A percentile compares a stretch with the other conserved stretches of the same genome.
phyloP scores from a whole-genome alignment of 2,329 filamentous ascomycete genomes.

The Pseudocercospora fuligena region DNA sequence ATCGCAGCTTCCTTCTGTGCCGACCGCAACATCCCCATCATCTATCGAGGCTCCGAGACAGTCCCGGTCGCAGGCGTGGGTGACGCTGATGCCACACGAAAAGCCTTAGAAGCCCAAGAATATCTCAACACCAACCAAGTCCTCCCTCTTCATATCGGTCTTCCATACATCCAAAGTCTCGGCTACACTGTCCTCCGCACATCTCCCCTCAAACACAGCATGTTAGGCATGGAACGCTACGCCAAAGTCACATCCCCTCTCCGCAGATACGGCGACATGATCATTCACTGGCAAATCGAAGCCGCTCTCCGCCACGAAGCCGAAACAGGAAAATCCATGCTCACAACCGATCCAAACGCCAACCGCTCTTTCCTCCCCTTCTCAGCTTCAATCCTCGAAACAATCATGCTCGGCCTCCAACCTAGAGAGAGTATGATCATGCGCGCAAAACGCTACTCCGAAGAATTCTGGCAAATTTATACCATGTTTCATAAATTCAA shows the following conservation, averaged over 20 bases:
- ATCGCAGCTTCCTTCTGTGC: slow-evolving; percentile 58
- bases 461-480: slow-evolving; percentile 56
- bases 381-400: slow-evolving; percentile 51
- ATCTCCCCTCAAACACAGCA: slow-evolving; percentile 54
- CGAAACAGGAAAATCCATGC: slow-evolving; percentile 48
- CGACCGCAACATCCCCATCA: slow-evolving; percentile 56
- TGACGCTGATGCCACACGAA: slow-evolving; percentile 27
- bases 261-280: slow-evolving; percentile 64
- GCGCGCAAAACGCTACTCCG: slow-evolving; percentile 41
- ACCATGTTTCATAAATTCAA: slow-evolving; percentile 64
- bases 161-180: slow-evolving; percentile 47
- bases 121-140: slow-evolving; percentile 44
- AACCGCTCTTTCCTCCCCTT: slow-evolving; percentile 54
- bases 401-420: slow-evolving; percentile 53
- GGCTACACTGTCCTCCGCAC: slow-evolving; percentile 53
- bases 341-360: slow-evolving; percentile 33
- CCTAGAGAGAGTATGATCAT: slow-evolving; percentile 52
- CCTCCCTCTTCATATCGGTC: slow-evolving; percentile 44
- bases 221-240: slow-evolving; percentile 59
- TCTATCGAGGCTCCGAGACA: slow-evolving; percentile 51
- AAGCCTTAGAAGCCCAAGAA: slow-evolving; percentile 42
- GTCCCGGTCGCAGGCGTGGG: slow-evolving; percentile 6
- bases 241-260: slow-evolving; percentile 65
- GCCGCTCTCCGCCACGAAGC: slow-evolving; percentile 63
- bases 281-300: slow-evolving; percentile 69